Evolutionary conservation across 2,329 filamentous ascomycete species (phyloP), one percentile per base, ranked within the genome.

Genomic region (Gyromitra esculenta): DNA sequence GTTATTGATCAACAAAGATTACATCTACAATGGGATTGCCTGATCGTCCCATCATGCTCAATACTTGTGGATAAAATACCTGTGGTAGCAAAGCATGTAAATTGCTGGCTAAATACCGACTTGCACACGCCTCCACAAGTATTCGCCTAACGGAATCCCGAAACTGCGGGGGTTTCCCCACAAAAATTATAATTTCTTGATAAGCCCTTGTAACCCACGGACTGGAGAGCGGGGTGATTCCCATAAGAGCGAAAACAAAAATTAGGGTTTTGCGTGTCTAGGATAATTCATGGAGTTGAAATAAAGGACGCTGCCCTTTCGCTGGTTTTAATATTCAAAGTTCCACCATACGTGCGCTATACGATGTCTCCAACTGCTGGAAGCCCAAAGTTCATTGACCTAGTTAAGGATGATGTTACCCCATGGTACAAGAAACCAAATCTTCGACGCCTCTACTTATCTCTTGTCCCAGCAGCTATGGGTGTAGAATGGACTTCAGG

Each of bases 401-500:
- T 83, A 6, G 78, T 82, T 0, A 68, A 69, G 1, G 70, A 82
- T 54, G 77, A 82, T 31, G 78, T 56, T 69, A 76, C 78, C 0
- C 73, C 75, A 79, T 85, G 84, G 84, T 85, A 84, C 78, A 79
- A 83, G 37, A 85, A 85, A 69, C 83, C 82, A 0, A 84, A 85
- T 71, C 79, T 85, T 67, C 80, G 83, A 35, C 81, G 82, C 11
- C 79, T 85, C 41, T 85, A 85, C 73, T 80, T 85, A 66, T 83
- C 84, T 41, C 80, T 85, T 13, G 80, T 85, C n/a, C 84, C 84
- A 0, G 83, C 82, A 3, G 83, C 81, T 0, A 79, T 85, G n/a
- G 84, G 84, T 0, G 84, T 85, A 2, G 84, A 85, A 77, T 84
- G 83, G 84, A 87, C 86, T 4, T 86, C 85, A 72, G 85, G 86